These are phyloP conservation scores for Arthrobotrys sphaeroides DNA, from an alignment of 2,329 filamentous ascomycete genomes.

Conservation along the genomic window DNA sequence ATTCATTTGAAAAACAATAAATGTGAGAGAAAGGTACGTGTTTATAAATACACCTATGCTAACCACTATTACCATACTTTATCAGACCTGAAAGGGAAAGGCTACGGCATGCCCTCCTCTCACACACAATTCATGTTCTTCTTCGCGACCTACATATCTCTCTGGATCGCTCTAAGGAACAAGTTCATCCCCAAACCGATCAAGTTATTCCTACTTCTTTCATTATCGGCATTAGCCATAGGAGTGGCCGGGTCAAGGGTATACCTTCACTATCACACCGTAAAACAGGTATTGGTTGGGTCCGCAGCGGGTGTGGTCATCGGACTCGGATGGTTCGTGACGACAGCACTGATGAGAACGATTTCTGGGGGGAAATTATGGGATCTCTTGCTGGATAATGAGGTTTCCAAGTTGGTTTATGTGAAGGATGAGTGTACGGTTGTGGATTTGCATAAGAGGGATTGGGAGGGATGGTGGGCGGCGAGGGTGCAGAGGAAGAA, in stretches of 20 bases:
- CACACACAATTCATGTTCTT: conserved; percentile 95
- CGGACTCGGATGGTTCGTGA: conserved; percentile 79
- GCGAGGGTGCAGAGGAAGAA: conserved; percentile 60
- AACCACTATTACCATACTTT: background rate
- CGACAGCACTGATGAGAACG: conserved; percentile 72
- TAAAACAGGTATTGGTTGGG: conserved; percentile 85
- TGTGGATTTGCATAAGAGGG: conserved; percentile 88
- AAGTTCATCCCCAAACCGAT: conserved; percentile 65
- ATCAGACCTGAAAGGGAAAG: conserved; percentile 75
- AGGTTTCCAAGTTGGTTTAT: conserved; percentile 72
- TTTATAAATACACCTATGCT: background rate
- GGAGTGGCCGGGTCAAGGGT: conserved; percentile 82
- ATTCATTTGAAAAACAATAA: background rate
- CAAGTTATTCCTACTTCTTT: conserved; percentile 65
- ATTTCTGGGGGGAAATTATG: conserved; percentile 46
- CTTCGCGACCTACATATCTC: conserved; percentile 82
- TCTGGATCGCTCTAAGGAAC: conserved; percentile 87
- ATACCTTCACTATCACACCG: conserved; percentile 93
- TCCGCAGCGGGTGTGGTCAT: conserved; percentile 74
- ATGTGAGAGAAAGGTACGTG: background rate
- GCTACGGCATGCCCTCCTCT: conserved; percentile 96
- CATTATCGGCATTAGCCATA: conserved; percentile 70
- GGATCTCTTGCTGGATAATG: conserved; percentile 72
- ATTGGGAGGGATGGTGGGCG: conserved; percentile 89
- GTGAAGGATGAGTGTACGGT: conserved; percentile 84